phyloP scores from a whole-genome alignment of 441 rosid species.

The Adansonia madagascariensis region DNA sequence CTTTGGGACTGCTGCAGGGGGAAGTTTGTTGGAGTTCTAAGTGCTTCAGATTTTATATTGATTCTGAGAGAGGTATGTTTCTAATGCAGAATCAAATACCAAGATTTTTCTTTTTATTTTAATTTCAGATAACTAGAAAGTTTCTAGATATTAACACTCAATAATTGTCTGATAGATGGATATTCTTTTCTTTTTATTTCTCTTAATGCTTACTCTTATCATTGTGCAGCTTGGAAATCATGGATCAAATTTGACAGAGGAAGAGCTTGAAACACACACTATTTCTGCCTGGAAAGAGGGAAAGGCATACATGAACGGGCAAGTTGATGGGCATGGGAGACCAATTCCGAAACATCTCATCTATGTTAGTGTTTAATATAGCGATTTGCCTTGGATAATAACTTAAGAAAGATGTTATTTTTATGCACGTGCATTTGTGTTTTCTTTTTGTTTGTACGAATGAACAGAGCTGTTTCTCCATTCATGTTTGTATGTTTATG shows the following conservation, averaged over 20 bases:
- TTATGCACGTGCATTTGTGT: not conserved
- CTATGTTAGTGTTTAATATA: slow-evolving; percentile 50
- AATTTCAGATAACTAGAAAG: not conserved
- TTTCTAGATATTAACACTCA: not conserved
- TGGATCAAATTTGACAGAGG: slow-evolving; percentile 84
- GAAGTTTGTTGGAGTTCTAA: slow-evolving; percentile 76
- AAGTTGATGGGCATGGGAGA: slow-evolving; percentile 65
- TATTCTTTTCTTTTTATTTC: not conserved
- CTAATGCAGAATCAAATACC: slow-evolving; percentile 1
- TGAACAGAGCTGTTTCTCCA: not conserved
- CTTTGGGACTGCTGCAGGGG: slow-evolving; percentile 70
- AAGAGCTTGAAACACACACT: slow-evolving; percentile 79
- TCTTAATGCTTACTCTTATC: slow-evolving; percentile 22
- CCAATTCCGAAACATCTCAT: slow-evolving; percentile 56
- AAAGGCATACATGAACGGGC: slow-evolving; percentile 60
- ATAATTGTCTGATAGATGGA: slow-evolving; percentile 12
- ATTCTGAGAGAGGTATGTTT: slow-evolving; percentile 68
- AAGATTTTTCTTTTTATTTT: not conserved
- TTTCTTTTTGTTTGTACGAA: slow-evolving; percentile 1
- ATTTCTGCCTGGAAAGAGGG: slow-evolving; percentile 86
- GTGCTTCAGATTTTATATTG: slow-evolving; percentile 72
- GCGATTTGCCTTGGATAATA: not conserved
- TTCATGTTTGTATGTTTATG: not conserved
- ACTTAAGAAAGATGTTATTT: slow-evolving; percentile 1
- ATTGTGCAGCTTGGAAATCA: slow-evolving; percentile 65